Evolutionary conservation across 192 early-diverging fungal species (phyloP).

Genomic region (Coemansia sp.): DNA sequence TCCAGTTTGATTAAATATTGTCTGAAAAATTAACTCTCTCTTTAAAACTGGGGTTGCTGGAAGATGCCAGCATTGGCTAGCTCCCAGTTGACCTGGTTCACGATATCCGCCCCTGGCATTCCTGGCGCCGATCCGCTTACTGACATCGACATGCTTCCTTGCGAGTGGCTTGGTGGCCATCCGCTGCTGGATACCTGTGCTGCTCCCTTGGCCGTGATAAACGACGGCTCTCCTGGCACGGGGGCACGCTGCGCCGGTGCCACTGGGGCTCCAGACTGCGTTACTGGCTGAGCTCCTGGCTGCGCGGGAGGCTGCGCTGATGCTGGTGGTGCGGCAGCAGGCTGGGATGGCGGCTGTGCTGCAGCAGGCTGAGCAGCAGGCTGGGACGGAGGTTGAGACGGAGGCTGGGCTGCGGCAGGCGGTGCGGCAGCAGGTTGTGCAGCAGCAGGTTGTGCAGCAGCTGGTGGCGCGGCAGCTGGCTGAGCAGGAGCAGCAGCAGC

Average conservation of each 20-base stretch:
- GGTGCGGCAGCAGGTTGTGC: background rate
- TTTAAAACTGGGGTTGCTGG: slow-evolving; percentile 19
- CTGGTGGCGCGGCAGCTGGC: background rate
- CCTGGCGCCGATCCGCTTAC: background rate
- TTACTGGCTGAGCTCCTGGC: slow-evolving; percentile 5
- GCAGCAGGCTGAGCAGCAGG: background rate
- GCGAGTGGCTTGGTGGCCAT: background rate
- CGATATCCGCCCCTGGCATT: slow-evolving; percentile 5
- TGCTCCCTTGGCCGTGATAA: background rate
- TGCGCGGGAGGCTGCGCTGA: background rate
- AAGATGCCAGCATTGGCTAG: slow-evolving; percentile 19
- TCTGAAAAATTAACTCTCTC: background rate
- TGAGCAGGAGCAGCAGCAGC: background rate
- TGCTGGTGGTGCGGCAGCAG: background rate
- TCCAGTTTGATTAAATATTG: slow-evolving; percentile 2
- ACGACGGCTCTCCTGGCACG: background rate
- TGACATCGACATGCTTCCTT: background rate
- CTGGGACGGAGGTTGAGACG: background rate
- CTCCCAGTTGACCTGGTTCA: slow-evolving; percentile 22
- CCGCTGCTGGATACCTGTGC: background rate
- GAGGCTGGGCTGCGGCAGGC: background rate
- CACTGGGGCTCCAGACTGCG: background rate
- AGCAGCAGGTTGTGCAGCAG: background rate
- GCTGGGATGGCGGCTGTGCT: too few relatives aligned
- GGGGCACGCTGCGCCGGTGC: background rate